Evolutionary conservation across 768 basidiomycete species (phyloP), one percentile per base, ranked within the genome.

Genomic region (Mycena olivaceomarginata): DNA sequence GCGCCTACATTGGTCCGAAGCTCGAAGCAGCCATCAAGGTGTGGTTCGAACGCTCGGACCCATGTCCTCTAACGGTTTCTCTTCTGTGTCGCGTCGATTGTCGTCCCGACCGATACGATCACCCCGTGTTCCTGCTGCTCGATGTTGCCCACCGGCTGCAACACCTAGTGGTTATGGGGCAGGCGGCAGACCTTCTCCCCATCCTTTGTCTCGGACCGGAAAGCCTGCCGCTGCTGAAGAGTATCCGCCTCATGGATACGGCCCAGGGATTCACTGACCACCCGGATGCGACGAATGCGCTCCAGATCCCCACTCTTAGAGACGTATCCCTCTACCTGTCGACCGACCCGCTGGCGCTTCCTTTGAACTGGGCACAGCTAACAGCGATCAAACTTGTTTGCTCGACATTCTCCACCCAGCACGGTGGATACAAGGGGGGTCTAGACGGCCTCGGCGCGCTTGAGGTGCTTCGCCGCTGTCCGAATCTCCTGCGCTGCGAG

Each of bases 41-140:
- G 6, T 65, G 63, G 63, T n/a, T 65, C 20, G 41, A 45, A 22
- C 57, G 57, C 31, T 59, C 57, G n/a, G 57, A n/a, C n/a, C 22
- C 31, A 8, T 59, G 57, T 59, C 57, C 57, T 59, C 40, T n/a
- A 63, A 20, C 62, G 10, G 43, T 45, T 15, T 45, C 43, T 45
- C 1, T 45, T 2, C 31, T 31, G 31, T 31, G 4, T 31, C 31
- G 2, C 31, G 8, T 45, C 43, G 1, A 15, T 10, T 45, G 8
- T 45, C 43, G 10, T 11, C 43, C 43, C 11, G 1, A 45, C 15
- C 43, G 43, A 45, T 45, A 11, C 43, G 43, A 15, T 11, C 43
- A 45, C 15, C 43, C 43, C 43, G 15, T 45, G 15, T 15, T 11
- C 43, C 43, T 11, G 48, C 18, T 51, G 18, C 48, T 51, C 48